Percentiles rank a stretch among this genome's conserved stretches.
Conservation (phyloP, 2,329 filamentous ascomycete species). For the Fusarium vanettenii region DNA sequence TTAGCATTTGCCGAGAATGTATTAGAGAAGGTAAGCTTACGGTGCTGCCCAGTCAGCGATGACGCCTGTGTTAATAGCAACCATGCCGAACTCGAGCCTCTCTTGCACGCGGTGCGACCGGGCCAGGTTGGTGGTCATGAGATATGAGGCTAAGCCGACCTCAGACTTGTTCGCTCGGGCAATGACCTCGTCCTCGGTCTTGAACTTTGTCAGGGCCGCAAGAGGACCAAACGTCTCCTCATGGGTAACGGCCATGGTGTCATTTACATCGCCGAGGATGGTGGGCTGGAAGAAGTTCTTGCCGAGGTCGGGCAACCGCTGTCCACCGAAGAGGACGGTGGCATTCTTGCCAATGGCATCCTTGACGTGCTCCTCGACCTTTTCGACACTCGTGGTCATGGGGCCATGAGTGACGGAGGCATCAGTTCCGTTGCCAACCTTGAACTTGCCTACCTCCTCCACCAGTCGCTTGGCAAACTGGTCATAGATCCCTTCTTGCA, state of each 20-base stretch:
- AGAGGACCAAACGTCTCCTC: slow-evolving; percentile 77
- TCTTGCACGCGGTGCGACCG: slow-evolving; percentile 74
- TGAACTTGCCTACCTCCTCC: slow-evolving; percentile 75
- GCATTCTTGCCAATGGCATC: slow-evolving; percentile 74
- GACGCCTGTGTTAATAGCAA: slow-evolving; percentile 71
- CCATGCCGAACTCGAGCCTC: slow-evolving; percentile 76
- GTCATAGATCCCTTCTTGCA: slow-evolving; percentile 79
- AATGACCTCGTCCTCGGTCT: slow-evolving; percentile 73
- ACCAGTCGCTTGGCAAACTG: slow-evolving; percentile 72
- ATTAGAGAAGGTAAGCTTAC: slow-evolving; percentile 23
- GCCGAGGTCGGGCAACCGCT: slow-evolving; percentile 71
- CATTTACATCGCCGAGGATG: slow-evolving; percentile 68
- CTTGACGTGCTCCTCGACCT: slow-evolving; percentile 72
- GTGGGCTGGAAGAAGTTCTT: slow-evolving; percentile 78
- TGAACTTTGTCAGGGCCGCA: slow-evolving; percentile 71
- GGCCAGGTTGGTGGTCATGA: slow-evolving; percentile 76
- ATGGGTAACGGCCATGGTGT: slow-evolving; percentile 65
- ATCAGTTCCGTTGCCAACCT: slow-evolving; percentile 70
- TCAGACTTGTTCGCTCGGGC: slow-evolving; percentile 69
- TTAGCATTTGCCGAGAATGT: slow-evolving; percentile 7
- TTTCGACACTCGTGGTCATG: slow-evolving; percentile 67
- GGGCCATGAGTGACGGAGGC: slow-evolving; percentile 77
- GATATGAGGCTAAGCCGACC: slow-evolving; percentile 74
- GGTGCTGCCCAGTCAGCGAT: slow-evolving; percentile 43
- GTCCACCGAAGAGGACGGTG: slow-evolving; percentile 71